A percentile compares a stretch with the other conserved stretches of the same genome.
Conservation (phyloP, 2,329 filamentous ascomycete genomes). For the Cercospora sp. region DNA sequence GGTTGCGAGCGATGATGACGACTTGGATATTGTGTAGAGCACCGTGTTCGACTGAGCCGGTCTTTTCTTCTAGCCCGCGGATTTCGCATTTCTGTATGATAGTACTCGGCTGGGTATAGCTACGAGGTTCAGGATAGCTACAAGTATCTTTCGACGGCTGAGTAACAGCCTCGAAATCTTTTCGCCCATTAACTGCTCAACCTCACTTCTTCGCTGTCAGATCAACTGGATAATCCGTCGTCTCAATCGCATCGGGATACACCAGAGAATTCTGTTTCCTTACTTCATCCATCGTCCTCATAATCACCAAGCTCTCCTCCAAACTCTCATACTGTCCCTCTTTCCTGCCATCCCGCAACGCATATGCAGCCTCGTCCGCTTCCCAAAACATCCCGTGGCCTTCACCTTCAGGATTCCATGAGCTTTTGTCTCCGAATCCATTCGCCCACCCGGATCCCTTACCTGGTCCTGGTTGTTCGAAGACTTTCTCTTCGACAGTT, state of each 20-base stretch:
- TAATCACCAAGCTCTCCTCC: slow-evolving; percentile 78
- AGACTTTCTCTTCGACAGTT: slow-evolving; percentile 51
- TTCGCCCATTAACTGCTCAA: background rate
- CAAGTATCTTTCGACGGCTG: background rate
- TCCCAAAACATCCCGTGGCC: slow-evolving; percentile 90
- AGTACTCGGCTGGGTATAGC: slow-evolving; percentile 1
- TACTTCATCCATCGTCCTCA: slow-evolving; percentile 76
- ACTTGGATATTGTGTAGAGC: slow-evolving; percentile 50
- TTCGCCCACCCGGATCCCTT: slow-evolving; percentile 50
- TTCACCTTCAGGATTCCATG: slow-evolving; percentile 52
- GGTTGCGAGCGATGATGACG: slow-evolving; percentile 46
- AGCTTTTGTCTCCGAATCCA: slow-evolving; percentile 43
- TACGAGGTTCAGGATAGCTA: slow-evolving; percentile 3
- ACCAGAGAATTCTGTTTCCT: slow-evolving; percentile 61
- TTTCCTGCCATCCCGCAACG: slow-evolving; percentile 71
- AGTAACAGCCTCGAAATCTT: background rate
- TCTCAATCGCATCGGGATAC: slow-evolving; percentile 69
- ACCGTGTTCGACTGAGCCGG: slow-evolving; percentile 4
- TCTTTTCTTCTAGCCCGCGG: background rate
- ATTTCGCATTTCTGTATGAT: background rate
- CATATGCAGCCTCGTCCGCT: slow-evolving; percentile 75
- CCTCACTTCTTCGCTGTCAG: slow-evolving; percentile 26
- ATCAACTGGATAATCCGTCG: slow-evolving; percentile 53
- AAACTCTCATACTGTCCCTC: slow-evolving; percentile 71
- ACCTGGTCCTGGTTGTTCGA: slow-evolving; percentile 49